These are phyloP conservation scores for Paecilomyces dactylethromorphus DNA, from an alignment of 2,329 filamentous ascomycete species.

Conservation along the genomic window DNA sequence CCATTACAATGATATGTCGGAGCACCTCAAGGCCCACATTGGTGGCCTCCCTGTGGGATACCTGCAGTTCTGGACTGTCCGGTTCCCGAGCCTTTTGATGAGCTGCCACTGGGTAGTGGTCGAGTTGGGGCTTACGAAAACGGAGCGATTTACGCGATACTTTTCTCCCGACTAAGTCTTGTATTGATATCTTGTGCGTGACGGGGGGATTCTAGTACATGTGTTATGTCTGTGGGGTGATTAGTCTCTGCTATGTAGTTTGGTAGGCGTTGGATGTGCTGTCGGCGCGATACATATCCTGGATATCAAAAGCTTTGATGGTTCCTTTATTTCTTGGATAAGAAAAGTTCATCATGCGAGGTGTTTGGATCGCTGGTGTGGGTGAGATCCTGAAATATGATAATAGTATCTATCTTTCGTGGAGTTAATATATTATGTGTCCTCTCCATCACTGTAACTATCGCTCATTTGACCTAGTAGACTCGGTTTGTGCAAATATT, in stretches of 20 bases:
- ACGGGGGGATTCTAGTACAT: background rate
- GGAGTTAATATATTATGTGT: too few species aligned
- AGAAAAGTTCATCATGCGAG: too few species aligned
- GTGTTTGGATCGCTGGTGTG: too few species aligned
- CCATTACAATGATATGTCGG: conserved; percentile 94
- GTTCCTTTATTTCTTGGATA: too few species aligned
- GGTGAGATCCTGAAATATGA: too few species aligned
- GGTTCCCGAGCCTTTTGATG: conserved; percentile 73
- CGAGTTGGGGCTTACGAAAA: conserved; percentile 51
- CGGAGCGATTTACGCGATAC: conserved; percentile 37
- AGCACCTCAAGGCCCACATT: conserved; percentile 65
- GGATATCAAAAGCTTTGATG: background rate
- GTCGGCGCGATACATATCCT: background rate
- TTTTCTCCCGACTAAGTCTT: conserved; percentile 28
- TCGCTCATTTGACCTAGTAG: background rate
- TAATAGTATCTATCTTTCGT: too few species aligned
- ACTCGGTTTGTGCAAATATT: background rate
- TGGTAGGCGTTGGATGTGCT: background rate
- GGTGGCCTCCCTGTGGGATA: conserved; percentile 75
- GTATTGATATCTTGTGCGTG: background rate
- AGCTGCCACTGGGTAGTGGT: conserved; percentile 70
- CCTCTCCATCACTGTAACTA: background rate
- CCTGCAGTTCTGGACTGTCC: conserved; percentile 71
- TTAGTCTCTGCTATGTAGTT: background rate
- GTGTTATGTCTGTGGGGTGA: background rate